Conservation (phyloP, 1,284 basidiomycete species). For the Ganoderma boninense region DNA sequence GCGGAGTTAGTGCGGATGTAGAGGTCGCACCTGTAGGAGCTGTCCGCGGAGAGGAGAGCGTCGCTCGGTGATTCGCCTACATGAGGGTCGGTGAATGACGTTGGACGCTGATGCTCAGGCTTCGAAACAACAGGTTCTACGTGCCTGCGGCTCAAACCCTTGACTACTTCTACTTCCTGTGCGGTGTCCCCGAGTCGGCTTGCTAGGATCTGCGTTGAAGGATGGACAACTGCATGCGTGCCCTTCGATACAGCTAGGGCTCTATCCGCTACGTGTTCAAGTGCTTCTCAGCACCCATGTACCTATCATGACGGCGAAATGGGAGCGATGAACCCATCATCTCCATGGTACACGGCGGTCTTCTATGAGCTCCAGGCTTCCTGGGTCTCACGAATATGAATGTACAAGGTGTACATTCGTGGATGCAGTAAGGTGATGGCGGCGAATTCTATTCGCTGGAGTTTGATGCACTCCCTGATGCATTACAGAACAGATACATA, state of each 20-base stretch:
- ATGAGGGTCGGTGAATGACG: not conserved
- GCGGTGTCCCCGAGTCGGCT: not conserved
- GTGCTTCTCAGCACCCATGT: not conserved
- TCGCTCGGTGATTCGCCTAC: not conserved
- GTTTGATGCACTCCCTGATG: not conserved
- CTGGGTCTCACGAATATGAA: not conserved
- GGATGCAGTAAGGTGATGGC: not conserved
- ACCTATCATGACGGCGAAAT: not conserved
- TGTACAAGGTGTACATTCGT: not conserved
- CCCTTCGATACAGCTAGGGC: not conserved
- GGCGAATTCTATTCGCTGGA: not conserved
- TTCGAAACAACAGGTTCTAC: not conserved
- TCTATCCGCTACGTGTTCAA: not conserved
- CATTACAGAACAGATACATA: not conserved
- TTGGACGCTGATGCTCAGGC: not conserved
- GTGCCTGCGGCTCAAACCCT: not conserved
- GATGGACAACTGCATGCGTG: not conserved
- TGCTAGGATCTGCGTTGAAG: not conserved
- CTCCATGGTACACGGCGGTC: not conserved
- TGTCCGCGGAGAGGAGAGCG: not conserved
- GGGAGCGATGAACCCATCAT: not conserved
- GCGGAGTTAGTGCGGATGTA: constrained; percentile 8
- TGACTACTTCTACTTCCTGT: not conserved
- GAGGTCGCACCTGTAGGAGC: not conserved
- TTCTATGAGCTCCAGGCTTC: not conserved